Base-by-base conservation (phyloP, 2,329 filamentous ascomycete genomes). In the Aspergillus sp. region DNA sequence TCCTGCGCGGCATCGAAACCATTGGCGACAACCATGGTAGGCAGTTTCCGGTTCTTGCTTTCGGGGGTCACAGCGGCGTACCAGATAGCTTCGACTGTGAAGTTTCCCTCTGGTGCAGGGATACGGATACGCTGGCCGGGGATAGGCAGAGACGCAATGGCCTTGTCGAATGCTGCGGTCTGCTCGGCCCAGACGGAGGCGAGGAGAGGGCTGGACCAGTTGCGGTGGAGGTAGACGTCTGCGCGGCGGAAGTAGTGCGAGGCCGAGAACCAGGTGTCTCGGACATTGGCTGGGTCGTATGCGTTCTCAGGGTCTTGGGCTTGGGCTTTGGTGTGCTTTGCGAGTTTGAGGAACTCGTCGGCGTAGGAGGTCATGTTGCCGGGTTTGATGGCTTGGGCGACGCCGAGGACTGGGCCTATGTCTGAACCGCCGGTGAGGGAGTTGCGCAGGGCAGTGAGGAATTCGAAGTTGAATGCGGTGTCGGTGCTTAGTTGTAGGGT, bases 1-100 rank as follows among this genome's bases (percentile, higher is more conserved):
- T 81, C 79, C 61, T 79, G 77, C 0, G 73, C 61, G 4, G 70
- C 76, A 56, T 82, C 80, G 48, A 74, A 79, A 3, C 79, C 69
- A 39, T 60, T 67, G 11, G 76, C 72, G 4, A 81, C 61, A 5
- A 81, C 65, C 4, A 82, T 24, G 0, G 77, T 80, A 30, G 27
- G 27, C 3, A 30, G 27, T 30, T 30, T 30, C 9, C 27, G 9
- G 27, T 9, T 30, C 9, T 11, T 11, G 27, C 27, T 4, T 11
- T 4, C 27, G 1, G 27, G 27, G 3, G 27, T 7, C 2, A 7
- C 9, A 3, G 27, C 27, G 9, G 27, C 0, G 37, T 41, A 51
- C 34, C 37, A 51, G 34, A 51, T 51, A 5, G 50, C 50, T 5
- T 41, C 22, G 9, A 44, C 19, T 12, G 30, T 53, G 50, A 37